Evolutionary conservation across 495 filamentous ascomycete species (phyloP).

Genomic region (Aspergillus incahuasiensis): DNA sequence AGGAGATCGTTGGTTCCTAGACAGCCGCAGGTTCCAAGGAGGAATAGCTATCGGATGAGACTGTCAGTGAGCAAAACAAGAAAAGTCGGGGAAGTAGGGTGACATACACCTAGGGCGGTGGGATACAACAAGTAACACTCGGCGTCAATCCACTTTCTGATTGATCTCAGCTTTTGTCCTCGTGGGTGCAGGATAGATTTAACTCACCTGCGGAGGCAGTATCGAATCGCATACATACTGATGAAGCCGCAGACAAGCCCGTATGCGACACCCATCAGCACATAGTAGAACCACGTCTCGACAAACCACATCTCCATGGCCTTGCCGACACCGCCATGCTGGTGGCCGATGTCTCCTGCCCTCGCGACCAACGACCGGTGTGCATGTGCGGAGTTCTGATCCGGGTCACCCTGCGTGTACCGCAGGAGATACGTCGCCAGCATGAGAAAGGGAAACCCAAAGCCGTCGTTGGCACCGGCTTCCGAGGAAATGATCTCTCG

Average conservation of each 20-base stretch:
- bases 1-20: conserved; percentile 8
- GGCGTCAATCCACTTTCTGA: conserved; percentile 8
- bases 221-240: not conserved
- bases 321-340: not conserved
- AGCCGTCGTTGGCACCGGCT: conserved; percentile 9
- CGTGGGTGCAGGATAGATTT: no score
- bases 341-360: not conserved
- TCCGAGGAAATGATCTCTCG: conserved; percentile 12
- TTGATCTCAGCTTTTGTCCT: no score
- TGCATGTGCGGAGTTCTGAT: no score
- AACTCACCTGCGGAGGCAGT: no score
- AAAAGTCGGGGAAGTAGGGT: not conserved
- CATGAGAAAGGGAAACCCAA: conserved; percentile 13
- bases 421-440: conserved; percentile 9
- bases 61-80: not conserved
- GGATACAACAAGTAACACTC: conserved; percentile 8
- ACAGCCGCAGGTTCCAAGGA: conserved; percentile 4
- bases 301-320: not conserved
- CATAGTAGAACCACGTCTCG: not conserved
- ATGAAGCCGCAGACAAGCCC: not conserved
- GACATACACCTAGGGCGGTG: not conserved
- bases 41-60: not conserved
- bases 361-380: no score
- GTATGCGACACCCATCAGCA: not conserved
- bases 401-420: conserved; percentile 5